A percentile compares a stretch with the other conserved stretches of the same genome.
Evolutionary conservation across 164 flowering plant species (phyloP).

Genomic region (Magnolia kwangsiensis): DNA sequence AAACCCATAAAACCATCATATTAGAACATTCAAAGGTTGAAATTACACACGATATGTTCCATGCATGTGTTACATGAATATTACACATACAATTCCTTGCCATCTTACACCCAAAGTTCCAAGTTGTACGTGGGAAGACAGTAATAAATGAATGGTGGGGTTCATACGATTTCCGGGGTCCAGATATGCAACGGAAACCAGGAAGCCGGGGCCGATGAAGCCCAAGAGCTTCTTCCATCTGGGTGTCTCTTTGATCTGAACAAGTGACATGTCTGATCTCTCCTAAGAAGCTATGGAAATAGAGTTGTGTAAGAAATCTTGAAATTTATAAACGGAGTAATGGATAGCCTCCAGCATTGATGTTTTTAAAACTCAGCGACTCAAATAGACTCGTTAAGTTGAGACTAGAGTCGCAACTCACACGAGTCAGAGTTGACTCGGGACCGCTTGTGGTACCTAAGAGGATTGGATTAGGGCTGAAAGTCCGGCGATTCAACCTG

Average conservation of each 20-base stretch:
- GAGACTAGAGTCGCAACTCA: no score
- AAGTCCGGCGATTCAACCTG: no score
- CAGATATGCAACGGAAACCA: constrained; percentile 26
- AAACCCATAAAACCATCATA: background rate
- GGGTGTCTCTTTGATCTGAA: constrained; percentile 17
- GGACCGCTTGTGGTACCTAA: no score
- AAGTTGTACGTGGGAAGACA: no score
- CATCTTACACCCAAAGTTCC: background rate
- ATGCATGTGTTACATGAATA: background rate
- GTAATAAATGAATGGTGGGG: background rate
- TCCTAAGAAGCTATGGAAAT: background rate
- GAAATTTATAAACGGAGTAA: no score
- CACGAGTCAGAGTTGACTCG: no score
- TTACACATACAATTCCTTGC: background rate
- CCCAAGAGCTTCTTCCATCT: constrained; percentile 24
- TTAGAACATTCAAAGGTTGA: background rate
- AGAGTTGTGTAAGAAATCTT: background rate
- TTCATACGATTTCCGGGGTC: constrained; percentile 25
- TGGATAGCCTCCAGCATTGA: no score
- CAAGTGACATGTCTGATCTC: constrained; percentile 9
- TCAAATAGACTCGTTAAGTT: no score
- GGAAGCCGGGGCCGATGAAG: constrained; percentile 24
- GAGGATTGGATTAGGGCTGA: no score
- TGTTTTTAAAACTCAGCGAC: no score
- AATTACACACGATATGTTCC: background rate